A percentile compares a stretch with the other conserved stretches of the same genome.
Evolutionary conservation across 2,329 filamentous ascomycete species (phyloP).

Genomic region (Davidsoniella neocaledoniae): DNA sequence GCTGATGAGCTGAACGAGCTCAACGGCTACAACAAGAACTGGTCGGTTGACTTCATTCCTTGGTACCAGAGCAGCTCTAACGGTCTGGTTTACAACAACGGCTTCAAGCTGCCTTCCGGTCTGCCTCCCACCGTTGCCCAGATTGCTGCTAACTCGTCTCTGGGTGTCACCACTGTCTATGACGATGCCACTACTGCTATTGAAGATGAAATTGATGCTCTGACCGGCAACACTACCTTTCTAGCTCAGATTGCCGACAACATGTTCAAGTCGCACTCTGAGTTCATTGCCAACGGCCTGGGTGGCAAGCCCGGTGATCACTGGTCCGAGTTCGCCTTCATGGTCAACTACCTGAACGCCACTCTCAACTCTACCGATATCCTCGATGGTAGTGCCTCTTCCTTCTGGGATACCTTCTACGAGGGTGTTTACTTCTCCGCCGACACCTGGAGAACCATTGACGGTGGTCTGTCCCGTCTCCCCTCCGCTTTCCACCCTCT

Average conservation of each 20-base stretch:
- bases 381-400: slow-evolving; percentile 11
- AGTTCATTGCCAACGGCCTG: slow-evolving; percentile 28
- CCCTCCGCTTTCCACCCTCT: slow-evolving; percentile 45
- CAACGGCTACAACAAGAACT: slow-evolving; percentile 32
- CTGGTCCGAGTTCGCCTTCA: slow-evolving; percentile 48
- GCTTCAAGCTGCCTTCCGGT: slow-evolving; percentile 32
- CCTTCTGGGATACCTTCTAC: slow-evolving; percentile 16
- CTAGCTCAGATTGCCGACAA: slow-evolving; percentile 23
- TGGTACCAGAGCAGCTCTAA: slow-evolving; percentile 42
- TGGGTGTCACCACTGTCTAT: slow-evolving; percentile 17
- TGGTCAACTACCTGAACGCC: slow-evolving; percentile 35
- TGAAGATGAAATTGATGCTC: slow-evolving; percentile 13
- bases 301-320: slow-evolving; percentile 24
- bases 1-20: slow-evolving; percentile 41
- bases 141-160: slow-evolving; percentile 26
- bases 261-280: slow-evolving; percentile 25
- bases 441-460: slow-evolving; percentile 25
- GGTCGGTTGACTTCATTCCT: slow-evolving; percentile 42
- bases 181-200: slow-evolving; percentile 17
- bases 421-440: slow-evolving; percentile 15
- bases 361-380: slow-evolving; percentile 34
- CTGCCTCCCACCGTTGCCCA: slow-evolving; percentile 34
- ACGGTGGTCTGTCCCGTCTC: slow-evolving; percentile 37
- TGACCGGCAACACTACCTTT: slow-evolving; percentile 16
- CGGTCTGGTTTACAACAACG: slow-evolving; percentile 30